Percentiles rank a stretch among this genome's conserved stretches.
Evolutionary conservation across 441 rosid species (phyloP).

Genomic region (Gossypium lobatum): DNA sequence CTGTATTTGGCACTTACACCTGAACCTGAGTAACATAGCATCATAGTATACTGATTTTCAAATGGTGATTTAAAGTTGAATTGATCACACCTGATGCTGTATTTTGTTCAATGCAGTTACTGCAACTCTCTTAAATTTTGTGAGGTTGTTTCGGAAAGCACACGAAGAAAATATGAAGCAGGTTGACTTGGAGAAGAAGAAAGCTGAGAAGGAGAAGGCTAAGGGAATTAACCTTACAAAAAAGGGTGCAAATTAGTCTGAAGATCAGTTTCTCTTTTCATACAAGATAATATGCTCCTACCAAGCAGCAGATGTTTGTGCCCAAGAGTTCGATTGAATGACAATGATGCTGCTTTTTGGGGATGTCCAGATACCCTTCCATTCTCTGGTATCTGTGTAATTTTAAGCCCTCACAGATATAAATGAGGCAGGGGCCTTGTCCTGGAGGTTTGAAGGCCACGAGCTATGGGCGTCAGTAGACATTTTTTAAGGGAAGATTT

Average conservation of each 20-base stretch:
- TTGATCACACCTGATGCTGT: constrained; percentile 1
- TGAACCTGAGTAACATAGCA: neutral
- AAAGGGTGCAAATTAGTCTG: constrained; percentile 44
- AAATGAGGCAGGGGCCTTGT: constrained; percentile 14
- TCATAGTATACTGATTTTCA: neutral
- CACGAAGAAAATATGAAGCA: constrained; percentile 90
- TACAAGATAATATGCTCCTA: constrained; percentile 18
- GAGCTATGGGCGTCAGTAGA: constrained; percentile 8
- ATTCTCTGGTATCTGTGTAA: constrained; percentile 13
- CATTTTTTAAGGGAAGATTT: constrained; percentile 15
- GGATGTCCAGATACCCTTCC: constrained; percentile 16
- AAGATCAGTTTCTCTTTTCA: constrained; percentile 18
- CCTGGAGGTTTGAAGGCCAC: constrained; percentile 15
- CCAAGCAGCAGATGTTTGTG: constrained; percentile 20
- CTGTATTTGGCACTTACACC: neutral
- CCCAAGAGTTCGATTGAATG: constrained; percentile 13
- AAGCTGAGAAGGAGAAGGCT: constrained; percentile 76
- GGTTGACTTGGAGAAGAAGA: constrained; percentile 87
- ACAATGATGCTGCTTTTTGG: constrained; percentile 15
- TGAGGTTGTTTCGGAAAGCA: constrained; percentile 80
- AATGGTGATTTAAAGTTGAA: constrained; percentile 10
- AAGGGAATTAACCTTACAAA: constrained; percentile 61
- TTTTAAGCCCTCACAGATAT: constrained; percentile 16
- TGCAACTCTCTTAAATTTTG: constrained; percentile 79
- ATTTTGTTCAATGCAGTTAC: constrained; percentile 56